phyloP scores from a whole-genome alignment of 768 basidiomycete species.

The Kwoniella shandongensis region DNA sequence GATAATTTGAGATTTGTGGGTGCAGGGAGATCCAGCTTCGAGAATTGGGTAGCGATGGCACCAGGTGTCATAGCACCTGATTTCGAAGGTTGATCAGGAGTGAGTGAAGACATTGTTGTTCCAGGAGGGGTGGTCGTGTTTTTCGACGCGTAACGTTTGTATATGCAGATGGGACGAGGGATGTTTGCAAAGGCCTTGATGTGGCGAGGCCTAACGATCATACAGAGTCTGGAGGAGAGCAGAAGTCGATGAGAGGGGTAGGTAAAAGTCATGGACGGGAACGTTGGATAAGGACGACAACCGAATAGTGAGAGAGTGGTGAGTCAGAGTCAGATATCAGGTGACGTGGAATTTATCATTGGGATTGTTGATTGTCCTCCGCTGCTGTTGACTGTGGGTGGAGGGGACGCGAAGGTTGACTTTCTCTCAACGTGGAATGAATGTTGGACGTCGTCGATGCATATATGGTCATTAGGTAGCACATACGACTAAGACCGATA shows the following conservation, averaged over 20 bases:
- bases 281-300: too few species aligned
- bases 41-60: constrained; percentile 44
- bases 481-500: too few species aligned
- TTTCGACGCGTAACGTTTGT: not conserved
- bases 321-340: too few species aligned
- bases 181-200: constrained; percentile 16
- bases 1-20: constrained; percentile 35
- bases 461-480: too few species aligned
- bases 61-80: constrained; percentile 41
- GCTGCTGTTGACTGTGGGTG: too few species aligned
- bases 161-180: not conserved
- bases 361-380: too few species aligned
- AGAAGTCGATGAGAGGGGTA: too few species aligned
- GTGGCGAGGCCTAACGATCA: constrained; percentile 1
- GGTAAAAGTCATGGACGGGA: too few species aligned
- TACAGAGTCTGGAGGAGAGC: not conserved
- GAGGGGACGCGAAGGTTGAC: too few species aligned
- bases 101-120: constrained; percentile 28
- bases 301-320: too few species aligned
- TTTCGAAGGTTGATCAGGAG: constrained; percentile 21
- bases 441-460: too few species aligned
- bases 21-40: constrained; percentile 48
- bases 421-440: too few species aligned
- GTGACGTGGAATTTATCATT: constrained; percentile 10
- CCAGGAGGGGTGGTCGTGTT: not conserved